Evolutionary conservation across 768 basidiomycete species (phyloP), one percentile per base, ranked within the genome.

Genomic region (Podaxis sp.): DNA sequence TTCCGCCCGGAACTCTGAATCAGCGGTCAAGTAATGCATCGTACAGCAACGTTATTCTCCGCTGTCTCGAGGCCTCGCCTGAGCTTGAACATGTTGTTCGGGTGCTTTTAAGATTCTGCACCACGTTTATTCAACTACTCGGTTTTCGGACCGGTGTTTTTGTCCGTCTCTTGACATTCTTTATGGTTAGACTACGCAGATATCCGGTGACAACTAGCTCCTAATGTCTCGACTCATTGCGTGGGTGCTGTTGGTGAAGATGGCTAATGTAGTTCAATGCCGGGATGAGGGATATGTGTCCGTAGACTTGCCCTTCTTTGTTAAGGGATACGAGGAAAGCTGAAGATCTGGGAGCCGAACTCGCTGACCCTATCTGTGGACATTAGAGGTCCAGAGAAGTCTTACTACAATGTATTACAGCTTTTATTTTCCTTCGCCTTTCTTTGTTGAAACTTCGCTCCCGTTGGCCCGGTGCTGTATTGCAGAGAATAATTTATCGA

Each of bases 141-240:
- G 55, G 55, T 57, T 41, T 25, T 46, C 55, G 55, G 55, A 25
- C 55, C 55, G 55, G 55, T 25, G 17, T 29, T 57, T 46, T 29
- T 15, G 53, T 17, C 17, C 25, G 15, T 55, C 25, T 43, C 9
- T 41, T 41, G 40, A 46, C 7, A 13, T 12, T 27, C 27, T 24
- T 41, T 40, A 9, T 22, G 38, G 55, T 57, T 43, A 43, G 55
- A 46, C n/a, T 43, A 41, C 49, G 49, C 49, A 27, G 49, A 27
- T 50, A 22, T 50, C 49, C 49, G 49, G 22, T 24, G 49, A 22
- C 22, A 15, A 50, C 22, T 50, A 24, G 12, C 47, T 49, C 17
- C 17, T 11, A 17, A 49, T 24, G 47, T 13, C 47, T 49, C 11
- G 49, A 22, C 49, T 50, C 24, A 22, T 22, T 27, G 19, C 13